Conservation (phyloP, 1,284 basidiomycete species). For the Puccinia horiana region DNA sequence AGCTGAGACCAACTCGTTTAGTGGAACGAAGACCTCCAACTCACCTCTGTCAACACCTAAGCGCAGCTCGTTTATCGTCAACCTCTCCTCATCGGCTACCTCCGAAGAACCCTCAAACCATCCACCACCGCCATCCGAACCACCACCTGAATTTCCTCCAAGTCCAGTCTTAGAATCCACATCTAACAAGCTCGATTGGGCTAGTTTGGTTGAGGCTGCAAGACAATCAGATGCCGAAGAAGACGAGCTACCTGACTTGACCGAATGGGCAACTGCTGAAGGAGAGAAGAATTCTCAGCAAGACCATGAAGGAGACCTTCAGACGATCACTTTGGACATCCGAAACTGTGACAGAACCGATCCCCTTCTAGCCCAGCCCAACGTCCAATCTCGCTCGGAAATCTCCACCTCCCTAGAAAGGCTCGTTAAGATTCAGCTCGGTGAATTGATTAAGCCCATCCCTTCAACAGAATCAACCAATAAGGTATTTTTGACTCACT, state of each 20-base stretch:
- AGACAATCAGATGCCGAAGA: conserved; percentile 11
- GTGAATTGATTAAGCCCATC: background rate
- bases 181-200: conserved; percentile 12
- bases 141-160: background rate
- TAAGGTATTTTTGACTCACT: background rate
- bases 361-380: background rate
- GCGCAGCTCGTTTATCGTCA: background rate
- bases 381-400: background rate
- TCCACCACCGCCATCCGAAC: background rate
- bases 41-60: background rate
- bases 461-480: background rate
- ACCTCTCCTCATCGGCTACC: background rate
- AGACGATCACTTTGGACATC: background rate
- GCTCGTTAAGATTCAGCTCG: background rate
- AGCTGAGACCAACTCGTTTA: background rate
- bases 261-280: conserved; percentile 3
- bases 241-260: conserved; percentile 25
- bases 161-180: too few species aligned
- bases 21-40: background rate
- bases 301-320: background rate
- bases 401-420: background rate
- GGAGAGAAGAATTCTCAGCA: background rate
- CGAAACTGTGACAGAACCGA: background rate
- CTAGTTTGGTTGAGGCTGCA: conserved; percentile 22
- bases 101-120: background rate